Conservation (phyloP, 805 yeast genomes). For the Starmerella stellata region DNA sequence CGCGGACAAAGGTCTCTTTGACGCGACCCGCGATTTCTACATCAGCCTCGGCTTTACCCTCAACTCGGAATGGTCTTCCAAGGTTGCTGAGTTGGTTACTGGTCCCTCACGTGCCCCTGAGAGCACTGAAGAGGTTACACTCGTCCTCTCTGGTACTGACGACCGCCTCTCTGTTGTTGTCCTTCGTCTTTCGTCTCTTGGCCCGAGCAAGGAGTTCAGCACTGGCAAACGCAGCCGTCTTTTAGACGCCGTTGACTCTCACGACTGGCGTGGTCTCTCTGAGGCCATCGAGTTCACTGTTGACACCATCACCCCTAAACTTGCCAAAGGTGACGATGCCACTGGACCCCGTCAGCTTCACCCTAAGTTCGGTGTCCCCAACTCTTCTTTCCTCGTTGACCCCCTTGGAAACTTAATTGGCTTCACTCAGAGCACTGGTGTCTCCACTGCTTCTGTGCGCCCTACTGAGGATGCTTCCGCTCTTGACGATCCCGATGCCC, state of each 20-base stretch:
- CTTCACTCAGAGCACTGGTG: slow-evolving; percentile 31
- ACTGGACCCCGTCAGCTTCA: slow-evolving; percentile 29
- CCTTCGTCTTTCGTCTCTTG: slow-evolving; percentile 17
- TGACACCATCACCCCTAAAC: slow-evolving; percentile 23
- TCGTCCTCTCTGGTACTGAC: slow-evolving; percentile 16
- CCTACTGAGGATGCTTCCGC: slow-evolving; percentile 4
- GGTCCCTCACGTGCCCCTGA: slow-evolving; percentile 15
- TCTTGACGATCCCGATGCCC: slow-evolving; percentile 2
- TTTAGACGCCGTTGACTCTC: slow-evolving; percentile 11
- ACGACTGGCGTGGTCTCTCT: slow-evolving; percentile 35
- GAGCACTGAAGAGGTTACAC: slow-evolving; percentile 20
- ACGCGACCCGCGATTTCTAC: slow-evolving; percentile 40
- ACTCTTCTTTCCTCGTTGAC: slow-evolving; percentile 58
- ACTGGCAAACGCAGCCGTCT: slow-evolving; percentile 14
- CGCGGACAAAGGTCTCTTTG: slow-evolving; percentile 28
- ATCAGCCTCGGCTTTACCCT: slow-evolving; percentile 27
- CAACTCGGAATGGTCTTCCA: slow-evolving; percentile 24
- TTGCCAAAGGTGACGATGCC: slow-evolving; percentile 22
- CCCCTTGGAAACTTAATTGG: slow-evolving; percentile 75
- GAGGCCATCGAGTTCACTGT: slow-evolving; percentile 33
- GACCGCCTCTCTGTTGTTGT: slow-evolving; percentile 20
- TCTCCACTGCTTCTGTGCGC: slow-evolving; percentile 5
- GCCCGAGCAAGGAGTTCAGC: slow-evolving; percentile 17
- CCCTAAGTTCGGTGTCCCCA: slow-evolving; percentile 60
- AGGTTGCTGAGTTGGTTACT: slow-evolving; percentile 12